Evolutionary conservation across 164 flowering plant species (phyloP).

Genomic region (Magnolia changhungtana): DNA sequence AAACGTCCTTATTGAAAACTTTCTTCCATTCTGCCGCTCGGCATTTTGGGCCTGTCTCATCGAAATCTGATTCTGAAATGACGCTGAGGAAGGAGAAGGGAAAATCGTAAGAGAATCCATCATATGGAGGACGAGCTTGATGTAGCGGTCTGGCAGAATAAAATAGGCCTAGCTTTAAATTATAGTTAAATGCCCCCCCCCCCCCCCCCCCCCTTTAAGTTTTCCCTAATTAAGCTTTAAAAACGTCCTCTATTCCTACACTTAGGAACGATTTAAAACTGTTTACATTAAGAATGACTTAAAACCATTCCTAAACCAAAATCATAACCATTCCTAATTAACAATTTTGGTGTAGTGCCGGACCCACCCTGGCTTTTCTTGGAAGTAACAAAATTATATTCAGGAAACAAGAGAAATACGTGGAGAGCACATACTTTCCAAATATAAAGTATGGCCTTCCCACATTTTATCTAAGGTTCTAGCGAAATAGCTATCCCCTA

Average conservation of each 20-base stretch:
- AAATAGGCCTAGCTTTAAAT: too few relatives aligned
- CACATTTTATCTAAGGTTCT: neutral
- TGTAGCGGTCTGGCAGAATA: too few relatives aligned
- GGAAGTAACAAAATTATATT: neutral
- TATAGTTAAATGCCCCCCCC: too few relatives aligned
- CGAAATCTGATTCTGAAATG: constrained; percentile 37
- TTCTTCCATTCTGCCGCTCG: constrained; percentile 4
- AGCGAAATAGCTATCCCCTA: neutral
- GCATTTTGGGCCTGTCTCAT: constrained; percentile 18
- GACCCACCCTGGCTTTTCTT: neutral
- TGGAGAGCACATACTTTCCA: neutral
- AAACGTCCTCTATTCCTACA: too few relatives aligned
- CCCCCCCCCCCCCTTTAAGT: too few relatives aligned
- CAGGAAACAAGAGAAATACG: neutral
- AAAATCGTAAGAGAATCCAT: constrained; percentile 3
- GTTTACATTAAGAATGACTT: too few relatives aligned
- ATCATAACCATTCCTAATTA: too few relatives aligned
- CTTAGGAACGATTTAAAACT: too few relatives aligned
- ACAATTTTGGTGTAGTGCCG: too few relatives aligned
- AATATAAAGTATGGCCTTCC: neutral
- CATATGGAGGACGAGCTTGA: too few relatives aligned
- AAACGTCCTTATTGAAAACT: constrained; percentile 44
- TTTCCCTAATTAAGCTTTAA: too few relatives aligned
- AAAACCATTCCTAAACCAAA: too few relatives aligned
- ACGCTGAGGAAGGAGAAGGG: constrained; percentile 21